These are phyloP conservation scores for Arabidopsis suecica DNA, from an alignment of 345 rosid genomes.

Conservation along the genomic window DNA sequence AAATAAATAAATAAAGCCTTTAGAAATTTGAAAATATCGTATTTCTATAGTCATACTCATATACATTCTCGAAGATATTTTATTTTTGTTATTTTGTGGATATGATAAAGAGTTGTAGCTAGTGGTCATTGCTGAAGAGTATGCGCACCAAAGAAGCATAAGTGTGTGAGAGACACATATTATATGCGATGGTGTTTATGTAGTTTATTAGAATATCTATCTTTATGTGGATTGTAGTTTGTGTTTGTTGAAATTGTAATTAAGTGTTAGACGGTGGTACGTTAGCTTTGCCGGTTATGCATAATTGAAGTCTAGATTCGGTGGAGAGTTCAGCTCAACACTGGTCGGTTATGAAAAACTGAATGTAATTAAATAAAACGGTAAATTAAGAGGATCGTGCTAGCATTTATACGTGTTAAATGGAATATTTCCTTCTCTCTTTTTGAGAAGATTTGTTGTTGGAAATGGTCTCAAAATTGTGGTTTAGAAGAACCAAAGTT, in stretches of 20 bases:
- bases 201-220: not conserved
- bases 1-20: not conserved
- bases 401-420: too few relatives aligned
- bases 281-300: not conserved
- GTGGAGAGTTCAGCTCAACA: too few relatives aligned
- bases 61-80: not conserved
- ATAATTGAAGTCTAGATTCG: not conserved
- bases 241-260: not conserved
- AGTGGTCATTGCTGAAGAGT: constrained; percentile 2
- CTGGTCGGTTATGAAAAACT: too few relatives aligned
- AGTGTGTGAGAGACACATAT: not conserved
- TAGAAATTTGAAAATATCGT: not conserved
- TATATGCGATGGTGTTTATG: not conserved
- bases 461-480: too few relatives aligned
- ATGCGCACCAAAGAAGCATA: not conserved
- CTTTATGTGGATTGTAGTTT: not conserved
- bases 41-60: not conserved
- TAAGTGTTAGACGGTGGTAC: not conserved
- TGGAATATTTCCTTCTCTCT: too few relatives aligned
- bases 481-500: too few relatives aligned
- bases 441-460: too few relatives aligned
- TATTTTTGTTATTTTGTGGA: not conserved
- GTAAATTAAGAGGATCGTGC: too few relatives aligned
- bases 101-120: not conserved
- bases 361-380: too few relatives aligned